These are phyloP conservation scores for Aphanomyces stellatus DNA, from an alignment of 352 stramenopile species.

Conservation along the genomic window DNA sequence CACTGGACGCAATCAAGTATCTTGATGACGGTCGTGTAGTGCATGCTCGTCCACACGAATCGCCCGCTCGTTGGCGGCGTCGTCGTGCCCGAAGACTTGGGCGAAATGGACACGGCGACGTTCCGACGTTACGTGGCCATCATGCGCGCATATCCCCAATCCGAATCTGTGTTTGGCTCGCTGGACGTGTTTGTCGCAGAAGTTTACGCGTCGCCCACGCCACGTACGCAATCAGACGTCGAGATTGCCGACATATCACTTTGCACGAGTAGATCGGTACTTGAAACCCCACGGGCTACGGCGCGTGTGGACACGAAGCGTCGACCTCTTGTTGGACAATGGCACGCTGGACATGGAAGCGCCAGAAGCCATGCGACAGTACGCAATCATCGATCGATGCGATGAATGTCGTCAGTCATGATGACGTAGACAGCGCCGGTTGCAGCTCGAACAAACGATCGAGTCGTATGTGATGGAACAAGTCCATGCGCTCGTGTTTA, in stretches of 20 bases:
- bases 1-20: not conserved
- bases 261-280: not conserved
- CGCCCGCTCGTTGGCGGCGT: constrained; percentile 57
- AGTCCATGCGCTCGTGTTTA: constrained; percentile 42
- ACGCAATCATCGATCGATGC: too few relatives aligned
- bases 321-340: not conserved
- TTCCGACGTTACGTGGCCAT: constrained; percentile 70
- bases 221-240: not conserved
- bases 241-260: not conserved
- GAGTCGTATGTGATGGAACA: constrained; percentile 77
- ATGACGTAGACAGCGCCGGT: constrained; percentile 25
- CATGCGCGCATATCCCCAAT: constrained; percentile 59
- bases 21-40: not conserved
- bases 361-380: constrained; percentile 13
- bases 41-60: constrained; percentile 63
- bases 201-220: constrained; percentile 22
- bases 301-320: not conserved
- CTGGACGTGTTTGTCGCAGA: constrained; percentile 55
- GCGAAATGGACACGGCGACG: constrained; percentile 62
- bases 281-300: not conserved
- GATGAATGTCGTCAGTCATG: too few relatives aligned
- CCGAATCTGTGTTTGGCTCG: constrained; percentile 60
- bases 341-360: not conserved
- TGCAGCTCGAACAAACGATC: constrained; percentile 70
- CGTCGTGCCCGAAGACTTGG: constrained; percentile 53